Base-by-base conservation (phyloP, 805 yeast species). In the Candida patagonica region DNA sequence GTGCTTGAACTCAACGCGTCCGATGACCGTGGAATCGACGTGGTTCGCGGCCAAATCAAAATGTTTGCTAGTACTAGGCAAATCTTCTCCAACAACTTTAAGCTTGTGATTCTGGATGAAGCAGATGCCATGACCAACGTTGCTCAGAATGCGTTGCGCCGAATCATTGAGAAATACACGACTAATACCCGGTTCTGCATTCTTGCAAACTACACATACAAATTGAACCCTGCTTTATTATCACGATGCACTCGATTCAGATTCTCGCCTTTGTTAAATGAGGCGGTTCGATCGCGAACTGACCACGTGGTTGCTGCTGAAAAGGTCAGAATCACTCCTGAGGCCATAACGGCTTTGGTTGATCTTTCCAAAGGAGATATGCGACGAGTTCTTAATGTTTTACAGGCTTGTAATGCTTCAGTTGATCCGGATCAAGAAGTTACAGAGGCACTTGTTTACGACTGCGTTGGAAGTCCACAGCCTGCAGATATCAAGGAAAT, bases 81-180 rank as follows among this genome's bases (percentile, higher is more conserved):
- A 59, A 89, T 92, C 40, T 92, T 89, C 62, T 41, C 57, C 41
- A 35, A 42, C 40, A 94, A 92, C 10, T 87, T 87, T 70, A 89
- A 89, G 56, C 66, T 89, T 51, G 80, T 89, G 43, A 84, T 89
- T n/a, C 65, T 89, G 44, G 97, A 89, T 63, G 97, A 89, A 64
- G 96, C 96, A 0, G 96, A 92, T 60, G 85, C 95, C 9, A 92
- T 92, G 96, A 92, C 98, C 7, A 74, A 85, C 31, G 96, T 86
- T 52, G 98, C 98, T 0, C 98, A 92, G 57, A 76, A 87, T 41
- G 98, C 98, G 1, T 68, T 92, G 47, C 76, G 98, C 64, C 74
- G 98, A 61, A 89, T 80, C 53, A 89, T 89, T 57, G 97, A 89
- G 57, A 86, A 83, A 56, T 89, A 87, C 57, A 86, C 96, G 17